Conservation (phyloP, 306 rosid genomes). For the Prunus salicina region DNA sequence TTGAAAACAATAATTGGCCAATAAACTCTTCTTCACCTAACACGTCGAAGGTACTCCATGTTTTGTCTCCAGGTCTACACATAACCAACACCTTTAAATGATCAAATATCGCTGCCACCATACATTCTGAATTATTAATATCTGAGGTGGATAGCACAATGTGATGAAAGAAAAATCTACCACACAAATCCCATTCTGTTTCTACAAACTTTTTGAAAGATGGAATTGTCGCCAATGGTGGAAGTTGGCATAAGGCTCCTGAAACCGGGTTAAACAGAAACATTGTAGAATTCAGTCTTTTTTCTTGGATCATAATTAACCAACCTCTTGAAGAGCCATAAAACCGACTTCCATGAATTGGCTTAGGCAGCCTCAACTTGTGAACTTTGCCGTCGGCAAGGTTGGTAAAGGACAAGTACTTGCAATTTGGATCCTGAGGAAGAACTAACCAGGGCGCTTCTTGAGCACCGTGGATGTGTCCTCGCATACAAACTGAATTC, state of each 20-base stretch:
- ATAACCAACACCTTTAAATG: not conserved
- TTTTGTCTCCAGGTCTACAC: not conserved
- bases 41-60: not conserved
- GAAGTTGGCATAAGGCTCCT: not conserved
- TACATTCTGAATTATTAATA: not conserved
- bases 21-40: no score
- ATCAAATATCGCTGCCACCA: not conserved
- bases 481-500: not conserved
- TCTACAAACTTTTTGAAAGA: not conserved
- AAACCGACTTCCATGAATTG: not conserved
- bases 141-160: not conserved
- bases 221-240: not conserved
- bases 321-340: not conserved
- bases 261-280: not conserved
- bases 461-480: not conserved
- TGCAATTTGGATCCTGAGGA: not conserved
- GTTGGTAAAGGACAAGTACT: not conserved
- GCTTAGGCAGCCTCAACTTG: not conserved
- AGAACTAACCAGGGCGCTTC: not conserved
- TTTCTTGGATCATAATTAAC: not conserved
- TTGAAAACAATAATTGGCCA: not conserved
- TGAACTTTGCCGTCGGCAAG: not conserved
- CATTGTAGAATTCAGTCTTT: not conserved
- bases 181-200: not conserved
- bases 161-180: not conserved